A percentile compares a stretch with the other conserved stretches of the same genome.
Evolutionary conservation across 106 monocot species (phyloP).

Genomic region (Iris macrosiphon): DNA sequence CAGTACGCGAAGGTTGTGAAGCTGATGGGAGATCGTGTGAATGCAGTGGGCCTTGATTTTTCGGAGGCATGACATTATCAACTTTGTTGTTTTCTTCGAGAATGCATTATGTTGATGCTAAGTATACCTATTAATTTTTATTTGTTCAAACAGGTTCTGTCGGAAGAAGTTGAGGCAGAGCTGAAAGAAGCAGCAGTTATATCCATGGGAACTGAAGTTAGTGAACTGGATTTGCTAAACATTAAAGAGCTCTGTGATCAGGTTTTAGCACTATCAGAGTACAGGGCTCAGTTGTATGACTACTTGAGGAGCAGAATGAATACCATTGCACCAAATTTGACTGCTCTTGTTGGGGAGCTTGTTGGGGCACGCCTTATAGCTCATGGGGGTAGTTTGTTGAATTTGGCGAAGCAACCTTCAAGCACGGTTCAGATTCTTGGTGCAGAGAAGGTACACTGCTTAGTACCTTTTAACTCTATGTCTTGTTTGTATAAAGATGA

Average conservation of each 20-base stretch:
- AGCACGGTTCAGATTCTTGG: constrained; percentile 99
- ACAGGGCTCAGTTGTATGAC: constrained; percentile 80
- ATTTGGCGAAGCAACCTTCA: constrained; percentile 90
- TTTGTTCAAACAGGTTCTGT: constrained; percentile 35
- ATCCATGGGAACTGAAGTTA: constrained; percentile 99
- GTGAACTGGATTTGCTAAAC: constrained; percentile 65
- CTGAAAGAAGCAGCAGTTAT: constrained; percentile 76
- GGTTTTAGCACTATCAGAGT: constrained; percentile 88
- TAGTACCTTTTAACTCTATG: neutral
- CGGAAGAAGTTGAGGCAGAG: constrained; percentile 76
- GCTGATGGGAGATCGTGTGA: constrained; percentile 78
- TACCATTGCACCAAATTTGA: constrained; percentile 91
- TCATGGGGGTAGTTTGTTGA: constrained; percentile 90
- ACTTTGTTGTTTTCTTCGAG: neutral
- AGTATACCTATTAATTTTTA: neutral
- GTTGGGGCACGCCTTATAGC: constrained; percentile 98
- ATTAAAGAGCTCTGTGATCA: constrained; percentile 86
- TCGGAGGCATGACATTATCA: constrained; percentile 50
- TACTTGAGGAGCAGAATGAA: constrained; percentile 90
- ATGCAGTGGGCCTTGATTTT: constrained; percentile 81
- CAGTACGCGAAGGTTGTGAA: constrained; percentile 85
- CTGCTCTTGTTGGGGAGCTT: constrained; percentile 94
- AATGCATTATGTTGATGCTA: neutral
- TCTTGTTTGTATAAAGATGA: too few species aligned
- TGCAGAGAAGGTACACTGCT: constrained; percentile 77